Percentiles rank a stretch among this genome's conserved stretches.
These are phyloP conservation scores for Detonula confervacea DNA, from an alignment of 352 stramenopile genomes.

Conservation along the genomic window DNA sequence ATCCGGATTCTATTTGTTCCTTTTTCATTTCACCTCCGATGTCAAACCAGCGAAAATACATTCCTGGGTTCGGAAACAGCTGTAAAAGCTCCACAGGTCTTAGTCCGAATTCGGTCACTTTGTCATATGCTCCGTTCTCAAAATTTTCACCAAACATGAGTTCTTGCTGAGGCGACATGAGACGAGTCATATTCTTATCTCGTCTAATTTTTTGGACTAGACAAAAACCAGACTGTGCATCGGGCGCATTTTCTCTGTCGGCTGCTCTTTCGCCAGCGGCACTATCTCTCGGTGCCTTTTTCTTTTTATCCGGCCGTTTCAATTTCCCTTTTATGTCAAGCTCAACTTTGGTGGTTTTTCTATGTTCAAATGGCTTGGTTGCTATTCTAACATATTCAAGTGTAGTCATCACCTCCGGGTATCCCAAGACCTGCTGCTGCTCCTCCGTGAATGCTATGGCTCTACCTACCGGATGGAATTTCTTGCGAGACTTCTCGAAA, in stretches of 20 bases:
- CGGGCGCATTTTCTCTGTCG: neutral
- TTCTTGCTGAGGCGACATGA: neutral
- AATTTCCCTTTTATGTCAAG: neutral
- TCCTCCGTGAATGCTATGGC: constrained; percentile 16
- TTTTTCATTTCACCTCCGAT: constrained; percentile 3
- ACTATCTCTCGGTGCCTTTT: too few species aligned
- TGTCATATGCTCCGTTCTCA: constrained; percentile 14
- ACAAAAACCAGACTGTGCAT: neutral
- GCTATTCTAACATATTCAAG: neutral
- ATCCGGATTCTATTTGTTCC: neutral
- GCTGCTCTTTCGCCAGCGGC: too few species aligned
- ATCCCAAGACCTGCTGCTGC: constrained; percentile 21
- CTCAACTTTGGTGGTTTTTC: neutral
- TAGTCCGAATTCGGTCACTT: constrained; percentile 20
- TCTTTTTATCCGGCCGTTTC: neutral
- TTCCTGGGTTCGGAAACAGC: constrained; percentile 4
- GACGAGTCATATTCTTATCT: neutral
- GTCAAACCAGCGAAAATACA: constrained; percentile 40
- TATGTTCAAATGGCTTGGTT: constrained; percentile 14
- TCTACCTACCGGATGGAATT: constrained; percentile 2
- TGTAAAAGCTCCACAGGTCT: constrained; percentile 24
- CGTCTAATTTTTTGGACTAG: neutral
- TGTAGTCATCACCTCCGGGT: constrained; percentile 25
- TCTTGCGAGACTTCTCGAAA: constrained; percentile 2
- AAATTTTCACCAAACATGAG: neutral